Evolutionary conservation across 1,284 basidiomycete species (phyloP).

Genomic region (Coniferiporia sulphurascens): DNA sequence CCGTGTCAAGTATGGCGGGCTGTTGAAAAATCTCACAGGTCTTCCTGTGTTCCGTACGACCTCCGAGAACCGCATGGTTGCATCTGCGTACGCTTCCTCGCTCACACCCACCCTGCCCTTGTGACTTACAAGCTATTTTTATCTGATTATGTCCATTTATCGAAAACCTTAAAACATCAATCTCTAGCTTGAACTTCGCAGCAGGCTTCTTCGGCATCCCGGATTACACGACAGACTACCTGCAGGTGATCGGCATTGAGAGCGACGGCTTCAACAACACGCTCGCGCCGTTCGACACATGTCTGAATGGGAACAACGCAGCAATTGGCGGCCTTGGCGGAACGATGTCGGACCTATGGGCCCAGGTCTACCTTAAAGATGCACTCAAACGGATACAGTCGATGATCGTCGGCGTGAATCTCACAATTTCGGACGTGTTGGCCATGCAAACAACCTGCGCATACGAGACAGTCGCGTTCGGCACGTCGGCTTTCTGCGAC

Average conservation of each 20-base stretch:
- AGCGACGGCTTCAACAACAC: conserved; percentile 48
- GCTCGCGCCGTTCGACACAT: conserved; percentile 46
- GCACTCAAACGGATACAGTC: conserved; percentile 61
- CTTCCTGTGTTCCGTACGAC: conserved; percentile 61
- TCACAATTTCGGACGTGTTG: conserved; percentile 50
- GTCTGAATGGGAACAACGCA: conserved; percentile 37
- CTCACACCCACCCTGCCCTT: neutral
- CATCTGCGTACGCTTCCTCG: conserved; percentile 42
- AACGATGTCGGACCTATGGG: conserved; percentile 46
- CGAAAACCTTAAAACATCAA: too few relatives aligned
- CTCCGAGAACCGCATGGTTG: conserved; percentile 48
- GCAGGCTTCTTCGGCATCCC: conserved; percentile 61
- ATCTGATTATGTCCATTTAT: too few relatives aligned
- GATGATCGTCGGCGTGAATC: conserved; percentile 54
- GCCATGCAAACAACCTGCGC: conserved; percentile 51
- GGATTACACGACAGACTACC: conserved; percentile 38
- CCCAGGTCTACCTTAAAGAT: conserved; percentile 46
- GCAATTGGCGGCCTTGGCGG: conserved; percentile 32
- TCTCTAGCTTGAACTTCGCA: conserved; percentile 43
- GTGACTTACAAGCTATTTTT: neutral
- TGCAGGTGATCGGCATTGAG: conserved; percentile 51
- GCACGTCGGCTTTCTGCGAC: conserved; percentile 69
- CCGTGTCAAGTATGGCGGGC: conserved; percentile 50
- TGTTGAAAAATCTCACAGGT: conserved; percentile 47
- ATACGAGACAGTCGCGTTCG: conserved; percentile 66